These are phyloP conservation scores for Solanum chmielewskii DNA, from an alignment of 257 asterid species.

Conservation along the genomic window DNA sequence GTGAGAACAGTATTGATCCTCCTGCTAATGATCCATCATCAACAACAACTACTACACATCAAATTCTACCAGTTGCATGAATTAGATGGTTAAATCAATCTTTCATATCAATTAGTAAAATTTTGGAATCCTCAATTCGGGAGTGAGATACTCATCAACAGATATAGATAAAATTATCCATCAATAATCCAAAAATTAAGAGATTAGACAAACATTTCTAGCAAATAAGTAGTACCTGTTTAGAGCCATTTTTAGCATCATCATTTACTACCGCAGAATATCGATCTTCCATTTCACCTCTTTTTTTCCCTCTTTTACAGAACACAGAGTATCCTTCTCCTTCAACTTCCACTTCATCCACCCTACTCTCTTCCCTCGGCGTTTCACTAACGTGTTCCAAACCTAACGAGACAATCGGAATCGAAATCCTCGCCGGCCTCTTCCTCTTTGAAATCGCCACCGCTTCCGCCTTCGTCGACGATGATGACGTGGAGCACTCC, in stretches of 20 bases:
- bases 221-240: constrained; percentile 30
- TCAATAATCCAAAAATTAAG: background rate
- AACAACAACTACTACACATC: background rate
- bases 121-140: background rate
- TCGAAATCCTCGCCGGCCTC: constrained; percentile 48
- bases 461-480: background rate
- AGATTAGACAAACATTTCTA: background rate
- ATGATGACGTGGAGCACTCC: background rate
- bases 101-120: background rate
- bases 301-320: constrained; percentile 54
- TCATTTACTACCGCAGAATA: constrained; percentile 32
- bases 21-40: background rate
- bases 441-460: constrained; percentile 52
- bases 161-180: background rate
- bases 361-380: constrained; percentile 10
- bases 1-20: background rate
- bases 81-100: background rate
- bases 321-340: constrained; percentile 55
- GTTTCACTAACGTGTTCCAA: constrained; percentile 8
- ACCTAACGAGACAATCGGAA: constrained; percentile 31
- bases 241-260: constrained; percentile 2
- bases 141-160: background rate
- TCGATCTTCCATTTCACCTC: constrained; percentile 69
- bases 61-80: background rate
- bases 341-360: constrained; percentile 45